Evolutionary conservation across 148 eudicot genomes (phyloP), one percentile per base, ranked within the genome.

Genomic region (Gaultheria prostrata): DNA sequence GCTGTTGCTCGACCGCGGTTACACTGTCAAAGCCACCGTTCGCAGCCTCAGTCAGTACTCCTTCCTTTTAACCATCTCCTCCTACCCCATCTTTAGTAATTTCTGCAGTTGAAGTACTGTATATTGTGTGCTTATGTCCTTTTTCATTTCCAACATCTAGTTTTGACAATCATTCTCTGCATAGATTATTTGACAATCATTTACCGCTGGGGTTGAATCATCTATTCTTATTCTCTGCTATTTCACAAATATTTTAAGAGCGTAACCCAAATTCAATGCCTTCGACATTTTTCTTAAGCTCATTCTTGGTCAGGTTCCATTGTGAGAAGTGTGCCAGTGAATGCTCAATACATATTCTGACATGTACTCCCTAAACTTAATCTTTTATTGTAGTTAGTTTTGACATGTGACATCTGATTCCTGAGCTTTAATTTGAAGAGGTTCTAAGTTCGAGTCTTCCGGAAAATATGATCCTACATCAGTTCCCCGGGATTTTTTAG

Each of bases 31-130:
- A 67, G 72, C 32, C 15, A 67, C 72, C 17, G 72, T 67, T 67
- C 72, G 72, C 35, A 67, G 72, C 18, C 35, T 67, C 72, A 67
- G 72, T 67, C 10, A 67, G 72, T 67, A 67, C 17, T 67, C 35
- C 3, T 13, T 28, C 72, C 13, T 1, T 26, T n/a, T n/a, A n/a
- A n/a, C n/a, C n/a, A n/a, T n/a, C n/a, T n/a, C n/a, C n/a, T n/a
- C n/a, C n/a, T n/a, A n/a, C 4, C 14, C 17, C 35, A 9, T 11
- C 51, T 49, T 49, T 49, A 1, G 51, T n/a, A n/a, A n/a, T 49
- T 49, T 10, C 51, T 49, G 10, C 51, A 10, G 10, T 49, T 49
- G 2, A 12, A 49, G 51, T 49, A 49, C 14, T 49, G 51, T 49
- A 8, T 49, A 8, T 49, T 49, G 0, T 8, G 53, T 49, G 11